Evolutionary conservation across 306 rosid species (phyloP).

Genomic region (Pterocarpus macrocarpus): DNA sequence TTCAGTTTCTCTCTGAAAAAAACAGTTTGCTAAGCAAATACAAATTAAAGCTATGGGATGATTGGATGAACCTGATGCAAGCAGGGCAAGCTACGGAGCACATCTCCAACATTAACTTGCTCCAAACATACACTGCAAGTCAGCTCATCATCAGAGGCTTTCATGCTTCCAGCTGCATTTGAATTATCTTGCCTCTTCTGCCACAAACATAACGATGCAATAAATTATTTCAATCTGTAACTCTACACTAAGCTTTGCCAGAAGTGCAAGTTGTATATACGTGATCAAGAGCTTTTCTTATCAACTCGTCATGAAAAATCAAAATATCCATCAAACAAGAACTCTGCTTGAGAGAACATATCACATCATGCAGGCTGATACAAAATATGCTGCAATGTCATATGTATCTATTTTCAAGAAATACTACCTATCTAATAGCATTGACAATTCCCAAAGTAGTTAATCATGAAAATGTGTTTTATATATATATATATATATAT

Average conservation of each 20-base stretch:
- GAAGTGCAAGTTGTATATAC: constrained; percentile 17
- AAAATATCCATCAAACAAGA: neutral
- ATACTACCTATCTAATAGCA: constrained; percentile 2
- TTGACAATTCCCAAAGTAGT: constrained; percentile 12
- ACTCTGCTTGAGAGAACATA: neutral
- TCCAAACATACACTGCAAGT: constrained; percentile 98
- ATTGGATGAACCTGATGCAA: constrained; percentile 81
- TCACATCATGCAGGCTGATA: neutral
- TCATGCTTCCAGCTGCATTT: constrained; percentile 62
- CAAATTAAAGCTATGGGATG: neutral
- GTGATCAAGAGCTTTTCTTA: neutral
- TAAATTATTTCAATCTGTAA: constrained; percentile 10
- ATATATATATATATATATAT: no score
- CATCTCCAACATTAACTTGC: constrained; percentile 88
- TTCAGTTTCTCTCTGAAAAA: neutral
- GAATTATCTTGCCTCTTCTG: constrained; percentile 73
- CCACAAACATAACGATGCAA: constrained; percentile 25
- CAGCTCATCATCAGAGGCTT: constrained; percentile 83
- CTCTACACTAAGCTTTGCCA: neutral
- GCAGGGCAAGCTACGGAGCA: constrained; percentile 97
- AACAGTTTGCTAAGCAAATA: neutral
- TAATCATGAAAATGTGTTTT: neutral
- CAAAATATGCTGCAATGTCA: neutral
- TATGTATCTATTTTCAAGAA: neutral
- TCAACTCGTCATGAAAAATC: constrained; percentile 12